Conservation (phyloP, 495 filamentous ascomycete species). For the Lasiosphaeria miniovina region DNA sequence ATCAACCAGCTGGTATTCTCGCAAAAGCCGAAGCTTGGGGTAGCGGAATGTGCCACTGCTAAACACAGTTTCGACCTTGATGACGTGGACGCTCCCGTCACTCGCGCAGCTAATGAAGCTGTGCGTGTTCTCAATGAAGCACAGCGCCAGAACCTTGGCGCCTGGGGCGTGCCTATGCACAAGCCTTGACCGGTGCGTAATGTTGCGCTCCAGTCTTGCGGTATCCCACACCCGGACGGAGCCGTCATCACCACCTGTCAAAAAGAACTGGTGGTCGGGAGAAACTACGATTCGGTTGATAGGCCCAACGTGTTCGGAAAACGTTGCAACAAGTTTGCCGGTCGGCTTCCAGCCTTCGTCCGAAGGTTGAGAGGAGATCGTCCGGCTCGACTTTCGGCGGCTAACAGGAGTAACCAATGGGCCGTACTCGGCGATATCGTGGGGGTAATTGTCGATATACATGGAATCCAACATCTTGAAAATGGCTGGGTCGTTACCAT, state of each 20-base stretch:
- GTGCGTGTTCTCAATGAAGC: slow-evolving; percentile 92
- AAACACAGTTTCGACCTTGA: slow-evolving; percentile 75
- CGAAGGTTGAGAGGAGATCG: slow-evolving; percentile 36
- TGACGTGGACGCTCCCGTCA: slow-evolving; percentile 87
- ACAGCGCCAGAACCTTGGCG: slow-evolving; percentile 71
- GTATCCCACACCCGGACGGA: slow-evolving; percentile 94
- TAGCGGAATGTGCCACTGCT: slow-evolving; percentile 63
- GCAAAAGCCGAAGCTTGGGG: slow-evolving; percentile 68
- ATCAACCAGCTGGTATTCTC: slow-evolving; percentile 73
- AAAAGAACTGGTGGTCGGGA: slow-evolving; percentile 92
- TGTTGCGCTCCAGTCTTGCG: slow-evolving; percentile 79
- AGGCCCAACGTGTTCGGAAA: slow-evolving; percentile 80
- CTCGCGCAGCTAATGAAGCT: slow-evolving; percentile 85
- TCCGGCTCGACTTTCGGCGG: slow-evolving; percentile 59
- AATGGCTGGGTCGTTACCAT: slow-evolving; percentile 85
- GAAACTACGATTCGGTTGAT: slow-evolving; percentile 80
- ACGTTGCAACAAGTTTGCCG: slow-evolving; percentile 78
- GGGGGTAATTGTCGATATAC: slow-evolving; percentile 86
- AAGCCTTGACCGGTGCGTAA: slow-evolving; percentile 82
- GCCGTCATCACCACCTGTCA: slow-evolving; percentile 90
- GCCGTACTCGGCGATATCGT: slow-evolving; percentile 73
- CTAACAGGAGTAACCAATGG: slow-evolving; percentile 72
- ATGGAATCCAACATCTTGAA: slow-evolving; percentile 82
- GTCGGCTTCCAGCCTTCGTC: slow-evolving; percentile 76
- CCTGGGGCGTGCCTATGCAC: slow-evolving; percentile 72